Conservation (phyloP, 257 asterid species). For the Apocynum venetum region DNA sequence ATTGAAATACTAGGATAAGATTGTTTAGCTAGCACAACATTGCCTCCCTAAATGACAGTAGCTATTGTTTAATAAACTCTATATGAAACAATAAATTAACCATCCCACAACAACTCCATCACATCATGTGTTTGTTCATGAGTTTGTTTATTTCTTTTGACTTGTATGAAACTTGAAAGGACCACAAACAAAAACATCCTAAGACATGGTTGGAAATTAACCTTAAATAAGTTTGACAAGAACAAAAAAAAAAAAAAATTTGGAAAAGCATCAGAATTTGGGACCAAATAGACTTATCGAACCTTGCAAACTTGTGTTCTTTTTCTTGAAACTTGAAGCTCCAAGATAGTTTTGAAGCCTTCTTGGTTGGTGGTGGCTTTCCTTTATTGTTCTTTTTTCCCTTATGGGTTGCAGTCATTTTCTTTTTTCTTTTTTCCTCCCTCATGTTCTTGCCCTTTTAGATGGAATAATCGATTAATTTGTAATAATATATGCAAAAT, state of each 20-base stretch:
- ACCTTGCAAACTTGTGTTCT: too few relatives aligned
- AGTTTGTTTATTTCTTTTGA: constrained; percentile 8
- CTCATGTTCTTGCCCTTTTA: too few relatives aligned
- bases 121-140: background rate
- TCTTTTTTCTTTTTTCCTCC: too few relatives aligned
- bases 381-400: too few relatives aligned
- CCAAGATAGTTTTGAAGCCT: too few relatives aligned
- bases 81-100: background rate
- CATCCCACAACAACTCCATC: constrained; percentile 34
- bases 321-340: too few relatives aligned
- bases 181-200: background rate
- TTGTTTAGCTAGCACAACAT: constrained; percentile 28
- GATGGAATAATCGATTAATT: too few relatives aligned
- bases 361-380: too few relatives aligned
- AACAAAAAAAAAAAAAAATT: background rate
- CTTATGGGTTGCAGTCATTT: too few relatives aligned
- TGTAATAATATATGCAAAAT: too few relatives aligned
- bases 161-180: background rate
- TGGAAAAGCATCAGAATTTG: background rate
- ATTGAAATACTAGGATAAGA: constrained; percentile 28
- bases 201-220: background rate
- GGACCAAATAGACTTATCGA: background rate
- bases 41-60: constrained; percentile 14
- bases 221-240: background rate
- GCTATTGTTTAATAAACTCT: background rate